Conservation (phyloP, 176 grass and related monocot genomes). For the barley (Hordeum vulgare) region MorexV3_pseudomolecules_assembly NC_058519.1:166125553-166126052, state of each 20-base stretch:
- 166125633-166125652: slow-evolving; percentile 36
- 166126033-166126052: no score
- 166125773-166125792: neutral
- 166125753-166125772: neutral
- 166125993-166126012: no score
- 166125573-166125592: slow-evolving; percentile 29
- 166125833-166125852: neutral
- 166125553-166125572: slow-evolving; percentile 40
- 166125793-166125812: slow-evolving; percentile 47
- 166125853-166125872: slow-evolving; percentile 27
- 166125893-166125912: neutral
- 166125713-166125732: slow-evolving; percentile 45
- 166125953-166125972: no score
- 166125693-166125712: slow-evolving; percentile 21
- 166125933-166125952: neutral
- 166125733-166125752: slow-evolving; percentile 18
- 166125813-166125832: slow-evolving; percentile 25
- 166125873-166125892: slow-evolving; percentile 16
- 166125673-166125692: neutral
- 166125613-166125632: neutral
- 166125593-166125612: neutral
- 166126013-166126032: no score
- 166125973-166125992: no score
- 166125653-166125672: slow-evolving; percentile 33
- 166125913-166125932: neutral